Conservation (phyloP, 2,329 filamentous ascomycete genomes). For the Verticillium longisporum region DNA sequence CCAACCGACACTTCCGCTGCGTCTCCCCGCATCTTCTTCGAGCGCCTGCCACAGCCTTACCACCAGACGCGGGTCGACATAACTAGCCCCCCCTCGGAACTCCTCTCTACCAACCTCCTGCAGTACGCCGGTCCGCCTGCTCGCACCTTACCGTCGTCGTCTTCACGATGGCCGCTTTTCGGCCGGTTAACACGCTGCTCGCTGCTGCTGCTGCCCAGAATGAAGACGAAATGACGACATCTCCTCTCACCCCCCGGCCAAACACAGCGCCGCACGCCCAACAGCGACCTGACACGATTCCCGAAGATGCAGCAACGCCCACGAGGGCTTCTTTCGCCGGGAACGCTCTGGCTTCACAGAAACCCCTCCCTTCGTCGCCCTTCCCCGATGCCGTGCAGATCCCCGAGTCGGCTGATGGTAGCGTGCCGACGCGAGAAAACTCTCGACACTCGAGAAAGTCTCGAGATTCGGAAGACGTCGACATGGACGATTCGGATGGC, state of each 20-base stretch:
- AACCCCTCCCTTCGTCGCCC: conserved; percentile 45
- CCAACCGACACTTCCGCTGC: neutral
- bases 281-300: conserved; percentile 14
- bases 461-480: conserved; percentile 61
- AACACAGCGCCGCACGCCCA: conserved; percentile 24
- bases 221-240: conserved; percentile 29
- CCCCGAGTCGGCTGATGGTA: conserved; percentile 37
- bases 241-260: conserved; percentile 25
- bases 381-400: conserved; percentile 44
- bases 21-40: conserved; percentile 1
- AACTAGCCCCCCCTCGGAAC: conserved; percentile 13
- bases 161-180: conserved; percentile 40
- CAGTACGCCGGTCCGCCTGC: neutral
- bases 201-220: conserved; percentile 21
- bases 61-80: conserved; percentile 1
- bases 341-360: conserved; percentile 35
- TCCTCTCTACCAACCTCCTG: conserved; percentile 10
- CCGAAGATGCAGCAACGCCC: conserved; percentile 51
- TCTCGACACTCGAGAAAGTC: conserved; percentile 49
- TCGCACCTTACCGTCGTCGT: neutral
- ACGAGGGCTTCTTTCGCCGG: conserved; percentile 50
- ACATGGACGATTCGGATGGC: conserved; percentile 70
- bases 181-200: conserved; percentile 38
- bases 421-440: conserved; percentile 28
- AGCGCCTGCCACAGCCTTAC: conserved; percentile 3